phyloP scores from a whole-genome alignment of 805 yeast species.

The Metschnikowia peoriensis region DNA sequence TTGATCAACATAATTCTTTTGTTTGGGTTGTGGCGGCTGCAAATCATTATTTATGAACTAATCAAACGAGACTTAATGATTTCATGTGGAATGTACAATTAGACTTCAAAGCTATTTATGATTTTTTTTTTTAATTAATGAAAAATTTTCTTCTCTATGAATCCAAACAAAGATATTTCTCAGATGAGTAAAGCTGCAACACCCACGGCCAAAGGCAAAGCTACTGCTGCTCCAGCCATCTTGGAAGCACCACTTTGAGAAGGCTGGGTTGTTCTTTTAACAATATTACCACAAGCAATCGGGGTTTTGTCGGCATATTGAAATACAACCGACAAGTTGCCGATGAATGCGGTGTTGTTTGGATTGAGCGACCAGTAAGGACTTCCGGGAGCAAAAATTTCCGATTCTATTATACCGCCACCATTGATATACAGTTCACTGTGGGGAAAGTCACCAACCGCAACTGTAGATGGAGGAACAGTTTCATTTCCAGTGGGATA shows the following conservation, averaged over 20 bases:
- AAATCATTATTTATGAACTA: no score
- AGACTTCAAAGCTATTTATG: no score
- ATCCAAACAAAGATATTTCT: no score
- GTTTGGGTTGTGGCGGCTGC: no score
- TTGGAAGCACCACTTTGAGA: slow-evolving; percentile 1
- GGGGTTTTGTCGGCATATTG: slow-evolving; percentile 25
- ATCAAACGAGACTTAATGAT: no score
- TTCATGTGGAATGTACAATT: no score
- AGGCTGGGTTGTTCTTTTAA: slow-evolving; percentile 11
- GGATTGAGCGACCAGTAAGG: slow-evolving; percentile 17
- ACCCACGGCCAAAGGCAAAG: slow-evolving; percentile 12
- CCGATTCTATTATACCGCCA: slow-evolving; percentile 27
- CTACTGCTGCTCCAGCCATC: slow-evolving; percentile 1
- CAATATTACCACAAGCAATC: slow-evolving; percentile 40
- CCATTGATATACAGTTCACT: slow-evolving; percentile 18
- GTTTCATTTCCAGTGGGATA: slow-evolving; percentile 48
- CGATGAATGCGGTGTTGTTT: slow-evolving; percentile 23
- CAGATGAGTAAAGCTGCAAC: slow-evolving; percentile 6
- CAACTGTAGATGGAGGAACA: slow-evolving; percentile 42
- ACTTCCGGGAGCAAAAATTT: no score
- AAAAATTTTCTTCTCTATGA: no score
- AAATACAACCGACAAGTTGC: slow-evolving; percentile 33
- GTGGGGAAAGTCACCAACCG: background rate
- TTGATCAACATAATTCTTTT: no score
- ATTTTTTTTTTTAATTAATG: no score